These are phyloP conservation scores for Leishmania gerbilli DNA, from an alignment of 208 protist species.

Conservation along the genomic window DNA sequence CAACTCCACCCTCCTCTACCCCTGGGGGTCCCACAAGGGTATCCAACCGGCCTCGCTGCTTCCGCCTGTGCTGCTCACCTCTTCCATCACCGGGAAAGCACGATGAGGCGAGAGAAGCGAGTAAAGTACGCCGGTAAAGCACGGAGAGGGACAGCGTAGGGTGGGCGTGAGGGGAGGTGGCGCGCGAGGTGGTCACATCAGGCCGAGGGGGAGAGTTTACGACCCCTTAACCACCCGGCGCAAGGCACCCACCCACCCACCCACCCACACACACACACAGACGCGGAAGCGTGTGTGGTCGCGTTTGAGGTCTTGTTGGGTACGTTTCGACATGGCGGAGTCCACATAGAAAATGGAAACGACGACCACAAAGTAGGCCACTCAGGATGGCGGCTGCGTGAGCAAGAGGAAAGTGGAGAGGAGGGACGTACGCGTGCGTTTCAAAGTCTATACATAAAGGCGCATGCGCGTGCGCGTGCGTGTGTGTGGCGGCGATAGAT, in stretches of 20 bases:
- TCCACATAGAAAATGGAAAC: too few species aligned
- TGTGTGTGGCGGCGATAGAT: background rate
- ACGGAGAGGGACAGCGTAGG: constrained; percentile 7
- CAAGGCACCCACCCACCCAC: background rate
- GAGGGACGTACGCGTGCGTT: background rate
- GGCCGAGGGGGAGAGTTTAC: background rate
- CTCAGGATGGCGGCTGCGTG: too few species aligned
- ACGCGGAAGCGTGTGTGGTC: too few species aligned
- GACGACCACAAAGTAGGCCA: too few species aligned
- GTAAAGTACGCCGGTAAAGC: constrained; percentile 5
- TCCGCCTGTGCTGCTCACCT: background rate
- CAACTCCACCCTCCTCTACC: background rate
- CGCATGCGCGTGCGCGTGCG: background rate
- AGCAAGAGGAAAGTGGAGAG: background rate
- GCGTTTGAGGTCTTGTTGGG: too few species aligned
- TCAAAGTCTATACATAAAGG: background rate
- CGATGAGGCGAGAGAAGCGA: constrained; percentile 11
- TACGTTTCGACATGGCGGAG: too few species aligned
- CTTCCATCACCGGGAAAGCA: background rate
- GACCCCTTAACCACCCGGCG: background rate
- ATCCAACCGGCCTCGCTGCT: background rate
- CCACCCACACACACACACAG: background rate
- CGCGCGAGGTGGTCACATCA: constrained; percentile 1
- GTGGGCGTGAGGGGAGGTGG: background rate
- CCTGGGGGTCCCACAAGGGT: background rate